phyloP scores from a whole-genome alignment of 2,329 filamentous ascomycete genomes.

The Didymellaceae sp. region DNA sequence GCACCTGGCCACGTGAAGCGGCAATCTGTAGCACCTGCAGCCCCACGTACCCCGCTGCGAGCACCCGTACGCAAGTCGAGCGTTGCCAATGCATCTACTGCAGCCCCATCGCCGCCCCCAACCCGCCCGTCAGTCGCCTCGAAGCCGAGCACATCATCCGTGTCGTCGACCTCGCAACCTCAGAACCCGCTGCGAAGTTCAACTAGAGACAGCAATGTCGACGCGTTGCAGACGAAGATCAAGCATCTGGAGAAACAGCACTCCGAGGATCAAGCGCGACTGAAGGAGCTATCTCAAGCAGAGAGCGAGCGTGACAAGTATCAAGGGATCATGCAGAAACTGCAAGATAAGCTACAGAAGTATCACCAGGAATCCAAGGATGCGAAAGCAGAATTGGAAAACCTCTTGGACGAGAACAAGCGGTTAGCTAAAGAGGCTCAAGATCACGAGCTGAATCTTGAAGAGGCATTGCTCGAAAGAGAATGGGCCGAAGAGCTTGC shows the following conservation, averaged over 20 bases:
- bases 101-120: constrained; percentile 14
- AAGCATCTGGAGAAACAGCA: constrained; percentile 86
- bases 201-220: constrained; percentile 57
- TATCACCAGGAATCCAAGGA: constrained; percentile 81
- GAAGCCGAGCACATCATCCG: constrained; percentile 24
- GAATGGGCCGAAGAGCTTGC: constrained; percentile 97
- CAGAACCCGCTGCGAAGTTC: constrained; percentile 23
- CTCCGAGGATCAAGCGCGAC: constrained; percentile 81
- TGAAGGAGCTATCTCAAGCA: constrained; percentile 78
- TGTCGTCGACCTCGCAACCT: constrained; percentile 10
- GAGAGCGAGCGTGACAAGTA: constrained; percentile 79
- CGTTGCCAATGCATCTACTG: constrained; percentile 21
- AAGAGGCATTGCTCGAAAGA: constrained; percentile 85
- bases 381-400: constrained; percentile 77
- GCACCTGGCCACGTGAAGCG: constrained; percentile 24
- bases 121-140: constrained; percentile 13
- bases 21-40: constrained; percentile 27
- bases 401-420: constrained; percentile 72
- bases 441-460: constrained; percentile 83
- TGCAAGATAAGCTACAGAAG: constrained; percentile 87
- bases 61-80: constrained; percentile 29
- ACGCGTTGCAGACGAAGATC: constrained; percentile 87
- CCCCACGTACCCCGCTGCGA: constrained; percentile 19
- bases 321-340: constrained; percentile 84
- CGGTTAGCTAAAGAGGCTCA: constrained; percentile 76